Conservation (phyloP, 1,284 basidiomycete species). For the Malassezia caprae region DNA sequence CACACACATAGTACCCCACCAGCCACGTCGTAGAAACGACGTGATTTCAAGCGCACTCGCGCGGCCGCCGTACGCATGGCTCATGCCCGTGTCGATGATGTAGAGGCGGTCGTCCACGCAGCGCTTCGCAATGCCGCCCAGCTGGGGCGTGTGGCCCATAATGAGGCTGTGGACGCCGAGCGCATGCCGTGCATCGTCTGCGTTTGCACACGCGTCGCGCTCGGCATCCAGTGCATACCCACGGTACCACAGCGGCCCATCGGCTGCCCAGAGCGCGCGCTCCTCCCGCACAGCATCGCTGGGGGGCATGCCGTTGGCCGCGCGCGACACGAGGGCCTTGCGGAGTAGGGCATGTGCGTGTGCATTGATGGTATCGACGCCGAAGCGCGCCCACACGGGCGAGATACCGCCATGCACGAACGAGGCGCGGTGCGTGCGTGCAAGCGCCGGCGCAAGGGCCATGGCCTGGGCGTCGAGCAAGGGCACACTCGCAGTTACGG, state of each 20-base stretch:
- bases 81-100: constrained; percentile 46
- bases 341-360: constrained; percentile 25
- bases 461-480: constrained; percentile 21
- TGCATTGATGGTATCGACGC: constrained; percentile 28
- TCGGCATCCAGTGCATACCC: constrained; percentile 33
- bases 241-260: constrained; percentile 45
- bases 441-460: background rate
- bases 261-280: constrained; percentile 21
- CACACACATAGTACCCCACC: background rate
- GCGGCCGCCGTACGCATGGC: constrained; percentile 37
- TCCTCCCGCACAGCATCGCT: constrained; percentile 24
- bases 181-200: constrained; percentile 6
- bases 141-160: constrained; percentile 43
- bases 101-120: constrained; percentile 25
- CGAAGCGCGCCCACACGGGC: constrained; percentile 24
- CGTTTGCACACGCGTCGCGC: constrained; percentile 20
- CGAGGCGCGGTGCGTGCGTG: constrained; percentile 1
- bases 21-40: background rate
- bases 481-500: constrained; percentile 25
- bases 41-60: constrained; percentile 27
- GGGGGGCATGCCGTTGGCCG: constrained; percentile 18
- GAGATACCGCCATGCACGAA: constrained; percentile 47
- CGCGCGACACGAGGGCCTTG: constrained; percentile 21
- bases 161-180: constrained; percentile 24
- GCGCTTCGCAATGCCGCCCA: constrained; percentile 34